phyloP scores from a whole-genome alignment of 2,329 filamentous ascomycete genomes.

The Ilyonectria sp. region DNA sequence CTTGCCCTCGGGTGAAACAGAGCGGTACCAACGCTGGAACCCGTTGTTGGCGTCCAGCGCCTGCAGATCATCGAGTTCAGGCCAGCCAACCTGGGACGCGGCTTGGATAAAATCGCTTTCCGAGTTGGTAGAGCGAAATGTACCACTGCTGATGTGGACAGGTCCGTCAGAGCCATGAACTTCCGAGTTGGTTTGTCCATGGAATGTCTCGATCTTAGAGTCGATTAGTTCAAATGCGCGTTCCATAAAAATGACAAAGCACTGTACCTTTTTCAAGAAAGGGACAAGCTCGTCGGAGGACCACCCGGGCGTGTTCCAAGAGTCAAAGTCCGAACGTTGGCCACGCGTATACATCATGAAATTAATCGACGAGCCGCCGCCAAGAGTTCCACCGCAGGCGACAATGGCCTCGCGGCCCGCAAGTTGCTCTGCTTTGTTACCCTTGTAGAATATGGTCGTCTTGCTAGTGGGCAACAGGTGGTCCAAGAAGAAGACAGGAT shows the following conservation, averaged over 20 bases:
- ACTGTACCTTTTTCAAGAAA: slow-evolving; percentile 50
- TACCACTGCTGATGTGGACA: slow-evolving; percentile 67
- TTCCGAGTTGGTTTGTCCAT: slow-evolving; percentile 59
- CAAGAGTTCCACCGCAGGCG: slow-evolving; percentile 21
- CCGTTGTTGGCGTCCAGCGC: slow-evolving; percentile 60
- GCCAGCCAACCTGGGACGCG: slow-evolving; percentile 62
- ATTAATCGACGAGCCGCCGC: slow-evolving; percentile 18
- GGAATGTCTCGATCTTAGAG: slow-evolving; percentile 68
- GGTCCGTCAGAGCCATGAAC: slow-evolving; percentile 69
- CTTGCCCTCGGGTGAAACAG: slow-evolving; percentile 64
- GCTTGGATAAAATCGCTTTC: slow-evolving; percentile 67
- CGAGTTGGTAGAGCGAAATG: slow-evolving; percentile 55
- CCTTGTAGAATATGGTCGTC: slow-evolving; percentile 45
- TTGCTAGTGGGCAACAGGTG: slow-evolving; percentile 42
- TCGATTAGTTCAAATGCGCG: not conserved
- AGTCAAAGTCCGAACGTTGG: slow-evolving; percentile 52
- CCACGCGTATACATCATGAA: slow-evolving; percentile 53
- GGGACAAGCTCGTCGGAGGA: slow-evolving; percentile 50
- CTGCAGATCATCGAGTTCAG: slow-evolving; percentile 67
- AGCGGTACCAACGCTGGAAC: slow-evolving; percentile 53
- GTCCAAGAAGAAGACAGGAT: slow-evolving; percentile 45
- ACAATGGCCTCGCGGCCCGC: slow-evolving; percentile 44
- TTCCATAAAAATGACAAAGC: not conserved
- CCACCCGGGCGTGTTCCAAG: slow-evolving; percentile 55
- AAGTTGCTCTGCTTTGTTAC: slow-evolving; percentile 40